Conservation (phyloP, 2,329 filamentous ascomycete species). For the Verticillium longisporum region DNA sequence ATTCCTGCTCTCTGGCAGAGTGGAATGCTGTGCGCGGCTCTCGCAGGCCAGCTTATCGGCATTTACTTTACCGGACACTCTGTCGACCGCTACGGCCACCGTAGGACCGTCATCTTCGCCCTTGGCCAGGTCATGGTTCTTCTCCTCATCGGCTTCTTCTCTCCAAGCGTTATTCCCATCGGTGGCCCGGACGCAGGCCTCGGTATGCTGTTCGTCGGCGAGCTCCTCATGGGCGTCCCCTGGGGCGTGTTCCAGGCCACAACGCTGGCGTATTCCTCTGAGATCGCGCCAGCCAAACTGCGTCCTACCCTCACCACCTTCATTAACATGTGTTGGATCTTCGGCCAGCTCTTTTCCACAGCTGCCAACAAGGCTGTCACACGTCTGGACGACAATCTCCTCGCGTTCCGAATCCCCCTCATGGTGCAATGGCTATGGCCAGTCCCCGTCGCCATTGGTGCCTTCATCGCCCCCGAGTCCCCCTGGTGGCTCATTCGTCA, state of each 20-base stretch:
- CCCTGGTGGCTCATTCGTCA: slow-evolving; percentile 30
- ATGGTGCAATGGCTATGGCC: slow-evolving; percentile 31
- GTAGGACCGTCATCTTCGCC: slow-evolving; percentile 5
- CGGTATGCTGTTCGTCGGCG: slow-evolving; percentile 21
- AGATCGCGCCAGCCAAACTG: slow-evolving; percentile 23
- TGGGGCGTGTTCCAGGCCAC: slow-evolving; percentile 25
- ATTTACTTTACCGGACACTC: slow-evolving; percentile 3
- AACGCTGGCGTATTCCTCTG: slow-evolving; percentile 29
- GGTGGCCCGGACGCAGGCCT: slow-evolving; percentile 24
- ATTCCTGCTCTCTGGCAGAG: slow-evolving; percentile 36
- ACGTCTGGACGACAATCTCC: slow-evolving; percentile 15
- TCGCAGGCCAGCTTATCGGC: slow-evolving; percentile 4
- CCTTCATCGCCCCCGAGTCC: slow-evolving; percentile 28
- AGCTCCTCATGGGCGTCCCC: slow-evolving; percentile 28
- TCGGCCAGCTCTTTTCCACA: slow-evolving; percentile 28
- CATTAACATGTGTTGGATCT: slow-evolving; percentile 31
- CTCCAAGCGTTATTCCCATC: slow-evolving; percentile 21
- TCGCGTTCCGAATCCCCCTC: slow-evolving; percentile 30
- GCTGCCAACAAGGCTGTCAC: slow-evolving; percentile 24
- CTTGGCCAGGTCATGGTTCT: slow-evolving; percentile 3
- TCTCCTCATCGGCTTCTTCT: slow-evolving; percentile 7
- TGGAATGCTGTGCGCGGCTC: slow-evolving; percentile 9
- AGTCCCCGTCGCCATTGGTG: slow-evolving; percentile 22
- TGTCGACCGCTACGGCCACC: slow-evolving; percentile 4
- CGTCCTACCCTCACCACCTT: slow-evolving; percentile 28